Conservation (phyloP, 2,329 filamentous ascomycete genomes). For the Leptodontidium sp. region DNA sequence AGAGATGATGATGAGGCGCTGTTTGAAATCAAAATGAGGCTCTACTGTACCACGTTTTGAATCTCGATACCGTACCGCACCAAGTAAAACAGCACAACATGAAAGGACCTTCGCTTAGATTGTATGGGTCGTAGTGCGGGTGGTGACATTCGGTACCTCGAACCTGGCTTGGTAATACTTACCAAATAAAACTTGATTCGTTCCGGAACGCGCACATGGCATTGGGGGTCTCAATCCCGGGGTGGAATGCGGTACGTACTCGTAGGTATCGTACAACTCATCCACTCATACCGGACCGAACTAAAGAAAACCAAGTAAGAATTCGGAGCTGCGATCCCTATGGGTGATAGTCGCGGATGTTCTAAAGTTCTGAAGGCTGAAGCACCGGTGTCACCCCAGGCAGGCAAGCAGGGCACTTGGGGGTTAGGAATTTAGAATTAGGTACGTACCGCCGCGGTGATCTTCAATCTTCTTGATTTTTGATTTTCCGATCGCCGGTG, state of each 20-base stretch:
- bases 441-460: not conserved
- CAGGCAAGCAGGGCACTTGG: too few species aligned
- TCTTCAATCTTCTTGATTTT: not conserved
- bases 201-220: not conserved
- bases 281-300: not conserved
- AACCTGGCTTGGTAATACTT: too few species aligned
- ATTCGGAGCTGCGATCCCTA: not conserved
- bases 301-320: too few species aligned
- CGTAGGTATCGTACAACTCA: not conserved
- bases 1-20: not conserved
- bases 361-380: not conserved
- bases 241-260: not conserved
- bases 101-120: not conserved
- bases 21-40: slow-evolving; percentile 5
- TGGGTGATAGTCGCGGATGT: not conserved
- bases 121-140: not conserved
- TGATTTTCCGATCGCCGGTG: not conserved
- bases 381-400: too few species aligned
- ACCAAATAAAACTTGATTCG: not conserved
- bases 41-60: not conserved
- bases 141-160: too few species aligned
- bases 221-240: not conserved
- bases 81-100: slow-evolving; percentile 8
- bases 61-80: not conserved
- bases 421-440: not conserved